A percentile compares a stretch with the other conserved stretches of the same genome.
Conservation (phyloP, 2,329 filamentous ascomycete genomes). For the Talaromyces sp. region DNA sequence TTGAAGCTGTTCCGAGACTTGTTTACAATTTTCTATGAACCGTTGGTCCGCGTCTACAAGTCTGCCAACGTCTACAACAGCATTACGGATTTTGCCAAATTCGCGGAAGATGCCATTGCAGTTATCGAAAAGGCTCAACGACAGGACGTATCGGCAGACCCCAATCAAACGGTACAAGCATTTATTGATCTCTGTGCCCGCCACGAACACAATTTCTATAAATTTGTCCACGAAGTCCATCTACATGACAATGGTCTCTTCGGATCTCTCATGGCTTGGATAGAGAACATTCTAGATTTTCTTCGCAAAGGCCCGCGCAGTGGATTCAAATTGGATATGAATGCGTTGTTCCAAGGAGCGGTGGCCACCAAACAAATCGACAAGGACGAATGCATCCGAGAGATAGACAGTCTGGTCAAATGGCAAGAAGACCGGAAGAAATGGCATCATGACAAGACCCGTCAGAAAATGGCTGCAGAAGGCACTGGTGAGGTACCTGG, state of each 20-base stretch:
- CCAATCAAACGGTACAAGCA: conserved; percentile 95
- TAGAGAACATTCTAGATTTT: conserved; percentile 93
- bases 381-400: conserved; percentile 66
- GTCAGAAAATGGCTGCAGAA: conserved; percentile 97
- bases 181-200: conserved; percentile 96
- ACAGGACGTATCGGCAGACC: conserved; percentile 85
- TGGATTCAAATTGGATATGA: conserved; percentile 80
- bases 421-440: conserved; percentile 97
- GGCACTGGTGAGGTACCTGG: conserved; percentile 53
- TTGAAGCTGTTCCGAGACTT: conserved; percentile 93
- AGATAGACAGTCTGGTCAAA: conserved; percentile 80
- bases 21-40: conserved; percentile 98
- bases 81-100: conserved; percentile 91
- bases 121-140: conserved; percentile 67
- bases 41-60: conserved; percentile 94
- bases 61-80: conserved; percentile 97
- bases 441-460: conserved; percentile 96
- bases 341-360: conserved; percentile 82
- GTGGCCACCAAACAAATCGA: conserved; percentile 66
- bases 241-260: conserved; percentile 96
- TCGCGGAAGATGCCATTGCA: conserved; percentile 87
- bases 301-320: conserved; percentile 78
- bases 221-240: conserved; percentile 97
- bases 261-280: conserved; percentile 93
- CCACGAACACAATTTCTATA: conserved; percentile 97